These are phyloP conservation scores for Syzygium grande DNA, from an alignment of 345 rosid species.

Conservation along the genomic window DNA sequence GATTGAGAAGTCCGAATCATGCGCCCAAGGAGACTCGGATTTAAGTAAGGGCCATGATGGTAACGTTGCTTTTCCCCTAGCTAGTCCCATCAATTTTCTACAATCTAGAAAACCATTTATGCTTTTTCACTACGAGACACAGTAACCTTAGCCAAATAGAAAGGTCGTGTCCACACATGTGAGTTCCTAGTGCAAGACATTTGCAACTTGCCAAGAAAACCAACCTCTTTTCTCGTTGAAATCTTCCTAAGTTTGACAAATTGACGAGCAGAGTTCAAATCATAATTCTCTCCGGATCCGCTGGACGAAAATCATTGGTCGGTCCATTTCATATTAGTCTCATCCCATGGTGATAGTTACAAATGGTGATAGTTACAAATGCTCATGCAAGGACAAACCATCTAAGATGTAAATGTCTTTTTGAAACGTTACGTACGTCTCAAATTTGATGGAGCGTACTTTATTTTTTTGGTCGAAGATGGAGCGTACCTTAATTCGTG, in stretches of 20 bases:
- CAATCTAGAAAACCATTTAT: not conserved
- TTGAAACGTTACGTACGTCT: too few species aligned
- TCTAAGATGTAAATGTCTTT: not conserved
- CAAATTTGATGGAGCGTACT: too few species aligned
- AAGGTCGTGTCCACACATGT: not conserved
- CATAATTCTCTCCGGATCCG: not conserved
- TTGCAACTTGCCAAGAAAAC: not conserved
- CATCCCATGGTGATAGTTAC: not conserved
- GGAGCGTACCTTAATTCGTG: too few species aligned
- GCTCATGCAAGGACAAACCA: not conserved
- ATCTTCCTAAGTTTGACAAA: not conserved
- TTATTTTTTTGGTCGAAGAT: too few species aligned
- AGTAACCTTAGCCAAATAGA: not conserved
- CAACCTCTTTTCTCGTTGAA: not conserved
- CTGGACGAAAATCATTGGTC: not conserved
- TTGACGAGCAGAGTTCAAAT: not conserved
- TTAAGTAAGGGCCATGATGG: not conserved
- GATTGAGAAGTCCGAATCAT: rapidly evolving
- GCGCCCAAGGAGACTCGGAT: rapidly evolving
- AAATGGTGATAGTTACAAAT: not conserved
- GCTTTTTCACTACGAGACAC: not conserved
- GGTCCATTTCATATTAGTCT: not conserved
- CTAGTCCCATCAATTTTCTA: not conserved
- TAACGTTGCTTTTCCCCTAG: not conserved
- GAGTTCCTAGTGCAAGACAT: not conserved